These are phyloP conservation scores for Hebeloma cylindrosporum DNA, from an alignment of 768 basidiomycete species.

Conservation along the genomic window DNA sequence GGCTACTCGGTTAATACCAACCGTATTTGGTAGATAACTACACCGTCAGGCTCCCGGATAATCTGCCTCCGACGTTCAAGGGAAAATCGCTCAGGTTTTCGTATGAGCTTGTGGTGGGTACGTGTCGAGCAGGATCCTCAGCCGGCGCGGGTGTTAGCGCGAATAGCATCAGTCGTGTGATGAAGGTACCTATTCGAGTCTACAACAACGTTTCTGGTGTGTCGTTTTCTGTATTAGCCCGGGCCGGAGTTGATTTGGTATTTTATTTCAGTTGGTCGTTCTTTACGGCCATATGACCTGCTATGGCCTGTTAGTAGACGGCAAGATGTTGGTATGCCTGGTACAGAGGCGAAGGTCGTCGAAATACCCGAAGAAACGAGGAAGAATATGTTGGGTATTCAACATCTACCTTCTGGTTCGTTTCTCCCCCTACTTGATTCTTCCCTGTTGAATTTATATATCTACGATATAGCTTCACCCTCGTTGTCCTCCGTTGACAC, in stretches of 20 bases:
- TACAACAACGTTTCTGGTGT: constrained; percentile 85
- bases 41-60: constrained; percentile 68
- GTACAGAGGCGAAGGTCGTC: constrained; percentile 38
- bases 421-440: not conserved
- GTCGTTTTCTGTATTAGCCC: constrained; percentile 22
- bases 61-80: constrained; percentile 87
- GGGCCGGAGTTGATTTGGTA: not conserved
- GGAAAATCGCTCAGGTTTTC: constrained; percentile 84
- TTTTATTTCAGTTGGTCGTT: constrained; percentile 45
- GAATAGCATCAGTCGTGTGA: constrained; percentile 66
- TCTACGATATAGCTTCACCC: constrained; percentile 5
- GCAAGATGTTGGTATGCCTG: constrained; percentile 31
- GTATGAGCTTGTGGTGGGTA: constrained; percentile 88
- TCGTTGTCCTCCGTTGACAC: constrained; percentile 23
- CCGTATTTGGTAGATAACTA: constrained; percentile 65
- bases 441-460: not conserved
- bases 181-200: constrained; percentile 89
- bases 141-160: constrained; percentile 35
- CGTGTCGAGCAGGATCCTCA: constrained; percentile 60
- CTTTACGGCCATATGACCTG: constrained; percentile 73
- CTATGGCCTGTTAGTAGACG: constrained; percentile 69
- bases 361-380: constrained; percentile 27
- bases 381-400: constrained; percentile 17
- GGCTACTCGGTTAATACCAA: constrained; percentile 1
- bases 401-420: constrained; percentile 25